Evolutionary conservation across 208 protist species (phyloP).

Genomic region (Trypanosoma melophagium): DNA sequence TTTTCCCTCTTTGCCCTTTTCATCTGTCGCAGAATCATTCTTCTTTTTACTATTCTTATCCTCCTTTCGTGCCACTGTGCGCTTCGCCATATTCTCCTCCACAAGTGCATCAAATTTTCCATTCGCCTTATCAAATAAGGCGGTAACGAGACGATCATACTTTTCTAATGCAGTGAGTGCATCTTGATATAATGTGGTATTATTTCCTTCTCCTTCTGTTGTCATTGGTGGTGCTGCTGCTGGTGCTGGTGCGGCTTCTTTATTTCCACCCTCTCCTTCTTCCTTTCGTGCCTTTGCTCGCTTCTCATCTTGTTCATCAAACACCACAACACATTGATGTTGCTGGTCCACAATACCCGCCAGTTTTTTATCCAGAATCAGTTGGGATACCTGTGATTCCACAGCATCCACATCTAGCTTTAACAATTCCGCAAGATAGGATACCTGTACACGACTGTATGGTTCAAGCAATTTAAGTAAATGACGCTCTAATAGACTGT

Average conservation of each 20-base stretch:
- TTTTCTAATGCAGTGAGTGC: conserved; percentile 62
- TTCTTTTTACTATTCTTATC: conserved; percentile 20
- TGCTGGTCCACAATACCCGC: conserved; percentile 91
- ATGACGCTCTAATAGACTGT: conserved; percentile 95
- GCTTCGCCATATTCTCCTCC: conserved; percentile 76
- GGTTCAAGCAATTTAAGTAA: conserved; percentile 96
- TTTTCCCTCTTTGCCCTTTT: conserved; percentile 2
- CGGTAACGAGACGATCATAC: conserved; percentile 83
- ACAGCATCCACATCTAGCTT: conserved; percentile 74
- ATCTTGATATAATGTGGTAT: conserved; percentile 76
- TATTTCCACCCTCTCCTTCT: conserved; percentile 29
- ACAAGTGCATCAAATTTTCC: conserved; percentile 86
- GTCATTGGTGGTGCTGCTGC: conserved; percentile 37
- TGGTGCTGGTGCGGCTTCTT: neutral
- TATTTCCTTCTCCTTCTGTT: conserved; percentile 7
- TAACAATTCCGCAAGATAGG: conserved; percentile 92
- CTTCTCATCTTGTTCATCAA: conserved; percentile 71
- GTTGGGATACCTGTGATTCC: conserved; percentile 94
- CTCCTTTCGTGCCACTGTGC: conserved; percentile 22
- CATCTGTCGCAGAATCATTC: neutral
- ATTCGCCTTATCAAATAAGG: conserved; percentile 84
- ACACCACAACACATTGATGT: conserved; percentile 91
- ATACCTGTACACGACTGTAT: conserved; percentile 96
- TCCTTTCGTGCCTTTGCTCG: conserved; percentile 23
- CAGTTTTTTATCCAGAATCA: conserved; percentile 99